Conservation (phyloP, 2,329 filamentous ascomycete species). For the Aspergillus alliaceus region DNA sequence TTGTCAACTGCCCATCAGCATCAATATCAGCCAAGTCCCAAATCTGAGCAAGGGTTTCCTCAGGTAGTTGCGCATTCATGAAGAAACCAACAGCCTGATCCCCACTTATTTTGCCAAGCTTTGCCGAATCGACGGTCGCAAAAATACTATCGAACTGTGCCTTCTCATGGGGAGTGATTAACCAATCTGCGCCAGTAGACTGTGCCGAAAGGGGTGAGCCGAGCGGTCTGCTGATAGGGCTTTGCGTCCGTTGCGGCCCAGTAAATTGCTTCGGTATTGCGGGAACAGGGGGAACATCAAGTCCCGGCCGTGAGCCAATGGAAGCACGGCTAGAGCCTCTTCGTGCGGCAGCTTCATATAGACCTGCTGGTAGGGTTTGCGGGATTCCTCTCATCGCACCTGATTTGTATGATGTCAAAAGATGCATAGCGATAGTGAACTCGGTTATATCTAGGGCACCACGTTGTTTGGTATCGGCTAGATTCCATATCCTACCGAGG, state of each 20-base stretch:
- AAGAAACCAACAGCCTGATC: slow-evolving; percentile 95
- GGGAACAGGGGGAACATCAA: slow-evolving; percentile 57
- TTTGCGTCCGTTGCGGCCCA: slow-evolving; percentile 58
- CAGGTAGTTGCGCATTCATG: slow-evolving; percentile 83
- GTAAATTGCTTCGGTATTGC: slow-evolving; percentile 81
- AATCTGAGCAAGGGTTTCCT: slow-evolving; percentile 87
- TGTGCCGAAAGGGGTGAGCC: slow-evolving; percentile 53
- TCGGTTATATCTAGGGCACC: slow-evolving; percentile 84
- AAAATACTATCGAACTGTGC: slow-evolving; percentile 85
- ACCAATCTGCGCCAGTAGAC: slow-evolving; percentile 70
- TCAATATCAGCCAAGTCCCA: slow-evolving; percentile 97
- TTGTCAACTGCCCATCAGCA: slow-evolving; percentile 78
- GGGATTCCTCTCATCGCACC: slow-evolving; percentile 78
- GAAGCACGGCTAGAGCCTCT: slow-evolving; percentile 54
- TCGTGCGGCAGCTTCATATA: slow-evolving; percentile 87
- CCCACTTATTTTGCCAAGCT: slow-evolving; percentile 81
- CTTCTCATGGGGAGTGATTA: slow-evolving; percentile 81
- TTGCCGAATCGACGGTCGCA: slow-evolving; percentile 74
- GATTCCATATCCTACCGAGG: slow-evolving; percentile 91
- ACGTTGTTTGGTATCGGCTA: slow-evolving; percentile 90
- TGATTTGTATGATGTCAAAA: slow-evolving; percentile 87
- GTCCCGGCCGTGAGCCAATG: slow-evolving; percentile 53
- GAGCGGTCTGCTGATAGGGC: slow-evolving; percentile 56
- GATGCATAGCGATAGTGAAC: slow-evolving; percentile 97
- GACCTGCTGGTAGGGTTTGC: slow-evolving; percentile 73